phyloP scores from a whole-genome alignment of 805 yeast genomes.

The Candida ovalis region DNA sequence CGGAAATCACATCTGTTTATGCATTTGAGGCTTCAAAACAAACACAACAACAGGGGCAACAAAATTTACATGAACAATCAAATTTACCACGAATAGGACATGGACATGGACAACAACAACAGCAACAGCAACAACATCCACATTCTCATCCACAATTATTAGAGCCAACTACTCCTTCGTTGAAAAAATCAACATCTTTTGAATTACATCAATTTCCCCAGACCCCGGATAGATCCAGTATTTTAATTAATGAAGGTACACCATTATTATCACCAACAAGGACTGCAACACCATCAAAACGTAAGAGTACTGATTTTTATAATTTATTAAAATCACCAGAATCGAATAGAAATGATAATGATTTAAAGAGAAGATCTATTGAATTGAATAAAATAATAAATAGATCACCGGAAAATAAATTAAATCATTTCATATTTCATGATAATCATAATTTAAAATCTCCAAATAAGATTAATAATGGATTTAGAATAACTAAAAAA shows the following conservation, averaged over 20 bases:
- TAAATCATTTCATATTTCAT: constrained; percentile 25
- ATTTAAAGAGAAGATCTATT: constrained; percentile 30
- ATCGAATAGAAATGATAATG: constrained; percentile 14
- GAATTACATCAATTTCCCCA: constrained; percentile 23
- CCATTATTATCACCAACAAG: constrained; percentile 33
- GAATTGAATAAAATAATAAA: constrained; percentile 30
- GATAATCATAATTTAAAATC: constrained; percentile 26
- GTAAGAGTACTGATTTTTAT: constrained; percentile 34
- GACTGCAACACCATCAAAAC: constrained; percentile 28
- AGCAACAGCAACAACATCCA: too few relatives aligned
- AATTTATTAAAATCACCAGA: constrained; percentile 35
- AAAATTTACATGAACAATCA: too few relatives aligned
- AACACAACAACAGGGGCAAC: background rate
- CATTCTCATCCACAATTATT: too few relatives aligned
- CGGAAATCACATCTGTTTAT: background rate
- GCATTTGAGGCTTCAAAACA: background rate
- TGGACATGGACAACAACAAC: background rate
- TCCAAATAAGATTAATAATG: constrained; percentile 14
- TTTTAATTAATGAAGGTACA: constrained; percentile 27
- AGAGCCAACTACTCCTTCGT: constrained; percentile 26
- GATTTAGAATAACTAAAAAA: constrained; percentile 26
- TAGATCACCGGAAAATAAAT: constrained; percentile 21
- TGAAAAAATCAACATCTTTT: constrained; percentile 17
- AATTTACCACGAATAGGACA: constrained; percentile 7
- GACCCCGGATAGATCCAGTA: constrained; percentile 31